A percentile compares a stretch with the other conserved stretches of the same genome.
Evolutionary conservation across 345 rosid genomes (phyloP).

Genomic region (Salix suchowensis): DNA sequence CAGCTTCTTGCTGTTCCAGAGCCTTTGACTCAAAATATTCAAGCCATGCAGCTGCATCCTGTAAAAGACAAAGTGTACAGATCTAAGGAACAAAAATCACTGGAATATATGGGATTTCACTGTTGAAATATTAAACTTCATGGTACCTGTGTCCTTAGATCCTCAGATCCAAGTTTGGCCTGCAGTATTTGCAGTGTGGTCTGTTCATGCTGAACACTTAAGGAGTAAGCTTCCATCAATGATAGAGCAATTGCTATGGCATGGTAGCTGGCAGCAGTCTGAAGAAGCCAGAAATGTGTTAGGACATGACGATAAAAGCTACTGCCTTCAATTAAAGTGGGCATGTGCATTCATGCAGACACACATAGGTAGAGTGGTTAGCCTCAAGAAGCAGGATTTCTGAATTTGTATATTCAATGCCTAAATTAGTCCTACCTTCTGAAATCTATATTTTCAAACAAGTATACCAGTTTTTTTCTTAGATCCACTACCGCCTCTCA

Average conservation of each 20-base stretch:
- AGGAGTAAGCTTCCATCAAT: conserved; percentile 36
- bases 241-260: conserved; percentile 38
- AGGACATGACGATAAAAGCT: neutral
- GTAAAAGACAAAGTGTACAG: neutral
- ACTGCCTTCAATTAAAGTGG: neutral
- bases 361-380: neutral
- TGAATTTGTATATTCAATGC: neutral
- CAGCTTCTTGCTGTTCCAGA: conserved; percentile 36
- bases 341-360: neutral
- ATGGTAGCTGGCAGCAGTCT: conserved; percentile 42
- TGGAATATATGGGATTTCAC: neutral
- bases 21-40: conserved; percentile 39
- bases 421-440: neutral
- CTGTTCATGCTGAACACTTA: conserved; percentile 36
- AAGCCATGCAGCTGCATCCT: conserved; percentile 39
- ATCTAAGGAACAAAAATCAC: neutral
- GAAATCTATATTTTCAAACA: neutral
- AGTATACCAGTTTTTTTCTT: neutral
- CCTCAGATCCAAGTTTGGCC: conserved; percentile 34
- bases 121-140: conserved; percentile 2
- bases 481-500: neutral
- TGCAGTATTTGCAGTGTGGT: conserved; percentile 35
- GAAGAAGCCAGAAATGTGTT: conserved; percentile 15
- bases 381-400: conserved; percentile 6
- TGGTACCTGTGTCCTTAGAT: conserved; percentile 32